Evolutionary conservation across 2,329 filamentous ascomycete species (phyloP), one percentile per base, ranked within the genome.

Genomic region (Corinectria fuckeliana): DNA sequence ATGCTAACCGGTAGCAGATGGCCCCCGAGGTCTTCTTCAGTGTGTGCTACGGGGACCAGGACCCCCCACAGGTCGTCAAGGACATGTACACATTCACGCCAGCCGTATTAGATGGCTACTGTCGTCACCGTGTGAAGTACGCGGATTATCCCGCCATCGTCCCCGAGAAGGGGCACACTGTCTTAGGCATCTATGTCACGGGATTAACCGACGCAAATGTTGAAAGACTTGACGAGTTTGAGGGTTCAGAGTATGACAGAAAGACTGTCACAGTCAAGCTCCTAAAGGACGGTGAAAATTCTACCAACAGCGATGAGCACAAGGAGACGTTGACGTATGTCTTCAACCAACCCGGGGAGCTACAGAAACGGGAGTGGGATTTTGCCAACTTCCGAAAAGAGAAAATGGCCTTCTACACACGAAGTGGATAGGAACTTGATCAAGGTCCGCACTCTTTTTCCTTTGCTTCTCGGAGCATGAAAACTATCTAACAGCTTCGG

Each of bases 101-200:
- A 0, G 93, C 93, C 13, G 78, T 96, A n/a, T 83, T 98, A 0
- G 84, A 88, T 61, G 81, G 84, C 42, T 89, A 90, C 78, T 87
- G 86, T 51, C 91, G 94, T 26, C 84, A 82, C 70, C 87, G 90
- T 21, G 91, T 97, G 18, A 74, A 75, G 21, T 47, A 73, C 32
- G 89, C 85, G 30, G 92, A 96, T 75, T 98, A 97, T 73, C 94
- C 94, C 0, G 94, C 86, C 50, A 89, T 97, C 51, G 78, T 90
- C 1, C 79, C 85, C 5, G 80, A 85, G 58, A 48, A 74, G 3
- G 79, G 79, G 3, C 80, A 85, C 54, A 80, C 79, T 5, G 92
- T 96, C 1, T 85, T 89, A 2, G 94, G 94, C 3, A 88, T 89
- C 21, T 86, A 90, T 51, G 91, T 93, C 1, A 88, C 87, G 0